Percentiles rank a stretch among this genome's conserved stretches.
phyloP scores from a whole-genome alignment of 805 yeast genomes.

The Blastobotrys peoriensis region DNA sequence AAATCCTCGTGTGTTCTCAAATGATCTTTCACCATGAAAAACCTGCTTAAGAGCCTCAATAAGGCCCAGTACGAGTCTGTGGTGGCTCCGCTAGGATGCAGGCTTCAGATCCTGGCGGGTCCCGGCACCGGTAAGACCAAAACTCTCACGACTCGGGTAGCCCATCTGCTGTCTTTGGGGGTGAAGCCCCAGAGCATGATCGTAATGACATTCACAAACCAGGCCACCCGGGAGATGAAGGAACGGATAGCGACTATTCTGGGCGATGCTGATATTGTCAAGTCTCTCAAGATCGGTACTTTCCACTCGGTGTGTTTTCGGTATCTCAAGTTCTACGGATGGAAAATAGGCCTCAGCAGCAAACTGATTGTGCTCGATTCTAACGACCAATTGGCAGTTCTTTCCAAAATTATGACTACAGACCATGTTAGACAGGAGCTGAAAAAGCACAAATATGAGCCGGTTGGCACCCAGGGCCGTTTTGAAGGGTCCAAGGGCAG shows the following conservation, averaged over 20 bases:
- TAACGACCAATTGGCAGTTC: not conserved
- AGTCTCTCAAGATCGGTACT: slow-evolving; percentile 66
- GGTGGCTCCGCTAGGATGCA: slow-evolving; percentile 34
- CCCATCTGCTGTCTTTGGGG: slow-evolving; percentile 47
- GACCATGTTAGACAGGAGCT: not conserved
- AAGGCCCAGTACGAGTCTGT: slow-evolving; percentile 42
- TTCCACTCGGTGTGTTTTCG: slow-evolving; percentile 78
- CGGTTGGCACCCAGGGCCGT: not conserved
- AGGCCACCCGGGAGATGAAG: slow-evolving; percentile 83
- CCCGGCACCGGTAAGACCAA: slow-evolving; percentile 78
- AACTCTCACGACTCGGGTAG: slow-evolving; percentile 74
- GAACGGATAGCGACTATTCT: slow-evolving; percentile 45
- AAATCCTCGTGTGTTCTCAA: too few species aligned
- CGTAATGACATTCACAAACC: slow-evolving; percentile 89
- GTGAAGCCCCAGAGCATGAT: slow-evolving; percentile 59
- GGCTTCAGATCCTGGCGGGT: slow-evolving; percentile 53
- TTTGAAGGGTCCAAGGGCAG: not conserved
- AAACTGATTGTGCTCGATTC: not conserved
- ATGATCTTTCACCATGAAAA: too few species aligned
- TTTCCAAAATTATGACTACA: not conserved
- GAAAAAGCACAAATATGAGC: not conserved
- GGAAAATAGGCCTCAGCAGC: slow-evolving; percentile 40
- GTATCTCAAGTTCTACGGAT: slow-evolving; percentile 52
- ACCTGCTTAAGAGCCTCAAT: slow-evolving; percentile 26
- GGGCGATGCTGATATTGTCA: slow-evolving; percentile 29